Conservation (phyloP, 2,329 filamentous ascomycete species). For the Didymella pinodella region DNA sequence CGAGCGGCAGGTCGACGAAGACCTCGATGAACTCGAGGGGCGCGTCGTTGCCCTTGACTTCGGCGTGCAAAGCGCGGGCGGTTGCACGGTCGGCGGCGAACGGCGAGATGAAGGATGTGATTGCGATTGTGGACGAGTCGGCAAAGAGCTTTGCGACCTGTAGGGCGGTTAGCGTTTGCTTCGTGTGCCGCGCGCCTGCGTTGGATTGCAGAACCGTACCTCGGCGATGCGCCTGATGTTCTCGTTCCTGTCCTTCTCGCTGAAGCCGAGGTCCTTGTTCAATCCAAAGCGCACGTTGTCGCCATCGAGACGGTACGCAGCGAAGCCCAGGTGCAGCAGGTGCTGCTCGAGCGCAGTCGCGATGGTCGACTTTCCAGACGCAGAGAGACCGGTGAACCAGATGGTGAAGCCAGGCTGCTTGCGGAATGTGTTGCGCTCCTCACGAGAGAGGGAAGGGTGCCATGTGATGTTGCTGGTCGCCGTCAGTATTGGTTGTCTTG, state of each 20-base stretch:
- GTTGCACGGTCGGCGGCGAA: slow-evolving; percentile 86
- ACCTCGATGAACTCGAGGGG: slow-evolving; percentile 91
- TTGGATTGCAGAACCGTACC: slow-evolving; percentile 44
- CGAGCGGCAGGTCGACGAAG: slow-evolving; percentile 88
- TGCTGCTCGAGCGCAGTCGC: slow-evolving; percentile 97
- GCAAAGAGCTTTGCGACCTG: slow-evolving; percentile 93
- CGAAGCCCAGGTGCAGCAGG: slow-evolving; percentile 81
- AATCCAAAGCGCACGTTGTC: slow-evolving; percentile 98
- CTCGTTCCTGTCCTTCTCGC: slow-evolving; percentile 91
- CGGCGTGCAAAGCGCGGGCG: slow-evolving; percentile 80
- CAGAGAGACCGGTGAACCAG: slow-evolving; percentile 97
- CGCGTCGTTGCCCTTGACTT: slow-evolving; percentile 62
- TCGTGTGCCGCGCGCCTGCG: no score
- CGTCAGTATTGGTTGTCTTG: slow-evolving; percentile 12
- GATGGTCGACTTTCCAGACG: slow-evolving; percentile 96
- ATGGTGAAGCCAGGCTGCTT: slow-evolving; percentile 91
- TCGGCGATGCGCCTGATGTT: slow-evolving; percentile 97
- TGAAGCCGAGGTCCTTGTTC: slow-evolving; percentile 97
- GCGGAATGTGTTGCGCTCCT: slow-evolving; percentile 76
- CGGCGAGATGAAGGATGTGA: slow-evolving; percentile 97
- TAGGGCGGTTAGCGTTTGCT: not conserved
- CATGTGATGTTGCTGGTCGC: slow-evolving; percentile 82
- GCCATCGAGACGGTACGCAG: slow-evolving; percentile 93
- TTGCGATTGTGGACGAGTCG: slow-evolving; percentile 83
- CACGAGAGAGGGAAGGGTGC: slow-evolving; percentile 81